These are phyloP conservation scores for Cytospora piceae DNA, from an alignment of 2,329 filamentous ascomycete genomes.

Conservation along the genomic window DNA sequence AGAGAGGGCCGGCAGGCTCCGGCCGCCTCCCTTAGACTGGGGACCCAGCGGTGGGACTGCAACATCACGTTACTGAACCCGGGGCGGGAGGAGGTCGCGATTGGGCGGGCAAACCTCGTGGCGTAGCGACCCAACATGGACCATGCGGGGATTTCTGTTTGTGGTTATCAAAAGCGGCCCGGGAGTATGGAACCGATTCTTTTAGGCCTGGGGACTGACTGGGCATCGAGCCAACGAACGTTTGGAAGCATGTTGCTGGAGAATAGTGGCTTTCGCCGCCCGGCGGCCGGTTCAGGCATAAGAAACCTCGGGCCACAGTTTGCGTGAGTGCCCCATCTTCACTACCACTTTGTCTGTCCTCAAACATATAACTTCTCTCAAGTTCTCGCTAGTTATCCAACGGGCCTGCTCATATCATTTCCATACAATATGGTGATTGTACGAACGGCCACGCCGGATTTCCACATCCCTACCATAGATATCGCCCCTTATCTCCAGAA, in stretches of 20 bases:
- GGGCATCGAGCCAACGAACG: neutral
- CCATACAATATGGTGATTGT: neutral
- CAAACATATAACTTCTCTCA: neutral
- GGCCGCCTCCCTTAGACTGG: neutral
- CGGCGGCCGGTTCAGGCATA: neutral
- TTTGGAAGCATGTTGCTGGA: neutral
- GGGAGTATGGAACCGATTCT: neutral
- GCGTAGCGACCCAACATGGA: neutral
- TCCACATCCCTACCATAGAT: conserved; percentile 40
- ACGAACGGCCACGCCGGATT: neutral
- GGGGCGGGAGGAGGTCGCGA: too few species aligned
- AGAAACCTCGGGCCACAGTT: neutral
- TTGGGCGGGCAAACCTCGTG: neutral
- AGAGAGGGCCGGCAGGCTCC: neutral
- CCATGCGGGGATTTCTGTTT: neutral
- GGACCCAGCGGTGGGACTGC: neutral
- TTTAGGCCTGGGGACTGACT: neutral
- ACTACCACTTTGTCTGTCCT: neutral
- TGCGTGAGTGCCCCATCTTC: neutral
- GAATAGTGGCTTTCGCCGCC: neutral
- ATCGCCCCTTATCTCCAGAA: conserved; percentile 40
- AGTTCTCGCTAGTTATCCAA: neutral
- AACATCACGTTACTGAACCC: neutral
- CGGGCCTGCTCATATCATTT: neutral
- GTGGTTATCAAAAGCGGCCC: conserved; percentile 1